Evolutionary conservation across 345 rosid species (phyloP), one percentile per base, ranked within the genome.

Genomic region (Salix exigua): DNA sequence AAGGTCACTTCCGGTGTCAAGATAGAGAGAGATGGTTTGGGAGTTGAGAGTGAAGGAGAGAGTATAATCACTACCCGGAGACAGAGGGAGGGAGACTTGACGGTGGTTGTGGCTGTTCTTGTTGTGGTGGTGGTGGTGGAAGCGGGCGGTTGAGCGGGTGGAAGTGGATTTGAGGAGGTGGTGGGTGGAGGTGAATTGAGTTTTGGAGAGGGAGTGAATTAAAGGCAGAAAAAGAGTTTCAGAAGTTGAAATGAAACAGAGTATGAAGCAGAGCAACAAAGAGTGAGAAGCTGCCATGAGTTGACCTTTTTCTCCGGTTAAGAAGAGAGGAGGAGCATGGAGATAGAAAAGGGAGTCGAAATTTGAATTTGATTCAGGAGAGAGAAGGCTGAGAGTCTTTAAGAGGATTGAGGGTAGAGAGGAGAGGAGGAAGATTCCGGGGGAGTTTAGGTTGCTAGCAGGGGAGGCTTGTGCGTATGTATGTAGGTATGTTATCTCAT

Each of bases 1-100:
- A 28, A 96, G 91, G 87, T 96, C 97, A 46, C 96, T 90, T 55
- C 99, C 99, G 21, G 99, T 96, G 87, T 96, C 98, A 16, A 96
- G 88, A 85, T 90, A 96, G 58, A 96, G 91, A 1, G 94, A 90
- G 75, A 96, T 82, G 53, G 86, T 28, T 35, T 85, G 73, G 55
- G 83, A 69, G 68, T 87, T 79, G 65, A 93, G 82, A 75, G 89
- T 82, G 72, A 96, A 82, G 35, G 96, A 88, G 61, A 93, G 90
- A 26, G 96, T 88, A 76, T 91, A 96, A 66, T 93, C 99, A 69
- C 94, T 93, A 11, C 98, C 98, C 11, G 99, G 86, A 8, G 96
- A 89, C 46, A 96, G 88, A n/a, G 98, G 97, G 19, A 96, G 94
- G 0, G 97, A 83, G 71, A 96, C 88, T 76, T 88, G 94, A 18